Conservation (phyloP, 208 protist species). For the Leishmania major region DNA sequence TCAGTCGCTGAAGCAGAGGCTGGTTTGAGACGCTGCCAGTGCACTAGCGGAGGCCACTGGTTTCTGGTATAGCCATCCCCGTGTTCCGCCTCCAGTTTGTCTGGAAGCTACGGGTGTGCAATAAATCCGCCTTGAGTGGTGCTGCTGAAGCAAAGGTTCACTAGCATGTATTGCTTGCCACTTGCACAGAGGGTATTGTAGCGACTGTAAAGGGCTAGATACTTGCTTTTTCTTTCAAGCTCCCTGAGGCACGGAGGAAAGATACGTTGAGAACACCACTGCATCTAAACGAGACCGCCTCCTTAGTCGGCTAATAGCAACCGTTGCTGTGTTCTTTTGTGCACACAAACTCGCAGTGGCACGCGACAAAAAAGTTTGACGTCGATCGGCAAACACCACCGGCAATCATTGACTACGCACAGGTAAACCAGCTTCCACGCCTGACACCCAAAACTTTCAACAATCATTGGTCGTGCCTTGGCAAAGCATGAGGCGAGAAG, state of each 20-base stretch:
- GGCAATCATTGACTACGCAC: not conserved
- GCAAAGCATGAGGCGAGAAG: too few species aligned
- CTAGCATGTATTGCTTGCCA: not conserved
- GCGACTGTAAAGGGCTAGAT: not conserved
- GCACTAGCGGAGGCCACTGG: not conserved
- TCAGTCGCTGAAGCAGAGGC: not conserved
- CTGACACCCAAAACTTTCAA: not conserved
- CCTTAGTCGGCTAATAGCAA: not conserved
- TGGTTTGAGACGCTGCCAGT: not conserved
- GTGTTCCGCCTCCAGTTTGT: not conserved
- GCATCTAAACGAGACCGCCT: not conserved
- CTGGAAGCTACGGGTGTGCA: not conserved
- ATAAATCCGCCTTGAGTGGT: not conserved
- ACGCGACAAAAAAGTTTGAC: not conserved
- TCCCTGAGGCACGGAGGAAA: not conserved
- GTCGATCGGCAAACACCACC: not conserved
- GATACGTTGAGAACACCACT: not conserved
- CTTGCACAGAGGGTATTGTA: not conserved
- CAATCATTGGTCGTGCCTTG: too few species aligned
- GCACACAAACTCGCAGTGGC: not conserved
- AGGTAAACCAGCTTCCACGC: not conserved
- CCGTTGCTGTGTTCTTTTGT: not conserved
- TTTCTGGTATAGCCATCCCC: not conserved
- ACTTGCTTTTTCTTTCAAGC: not conserved
- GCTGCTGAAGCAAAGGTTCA: not conserved